phyloP scores from a whole-genome alignment of 805 yeast species.

The Spathaspora boniae region DNA sequence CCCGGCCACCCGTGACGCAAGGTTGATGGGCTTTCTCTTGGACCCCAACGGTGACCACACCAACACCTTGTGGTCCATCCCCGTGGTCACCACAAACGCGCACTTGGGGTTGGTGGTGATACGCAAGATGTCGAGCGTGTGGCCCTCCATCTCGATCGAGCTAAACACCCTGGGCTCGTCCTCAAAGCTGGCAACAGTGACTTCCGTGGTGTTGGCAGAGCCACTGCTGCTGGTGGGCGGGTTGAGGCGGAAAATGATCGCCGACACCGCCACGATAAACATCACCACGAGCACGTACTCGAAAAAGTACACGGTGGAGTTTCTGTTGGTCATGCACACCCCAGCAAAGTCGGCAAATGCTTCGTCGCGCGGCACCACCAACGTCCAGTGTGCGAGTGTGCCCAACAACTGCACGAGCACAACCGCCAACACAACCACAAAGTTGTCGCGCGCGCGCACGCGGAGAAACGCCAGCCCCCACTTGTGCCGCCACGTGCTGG shows the following conservation, averaged over 20 bases:
- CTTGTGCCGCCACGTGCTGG: constrained; percentile 20
- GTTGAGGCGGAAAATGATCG: constrained; percentile 17
- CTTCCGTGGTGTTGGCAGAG: neutral
- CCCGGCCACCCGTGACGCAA: constrained; percentile 26
- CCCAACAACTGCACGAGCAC: constrained; percentile 11
- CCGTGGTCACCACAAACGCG: constrained; percentile 66
- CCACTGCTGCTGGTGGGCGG: constrained; percentile 12
- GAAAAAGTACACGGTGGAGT: constrained; percentile 49
- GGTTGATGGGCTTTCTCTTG: constrained; percentile 19
- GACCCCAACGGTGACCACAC: constrained; percentile 66
- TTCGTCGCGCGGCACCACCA: constrained; percentile 15
- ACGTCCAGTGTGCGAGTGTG: constrained; percentile 18
- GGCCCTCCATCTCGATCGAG: constrained; percentile 41
- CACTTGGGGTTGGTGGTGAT: constrained; percentile 55
- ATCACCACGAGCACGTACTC: constrained; percentile 53
- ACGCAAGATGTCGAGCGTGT: constrained; percentile 59
- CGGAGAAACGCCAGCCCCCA: constrained; percentile 33
- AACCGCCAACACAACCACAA: no score
- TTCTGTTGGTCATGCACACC: constrained; percentile 19
- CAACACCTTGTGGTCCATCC: constrained; percentile 66
- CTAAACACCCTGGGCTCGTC: constrained; percentile 18
- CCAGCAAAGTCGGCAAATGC: neutral
- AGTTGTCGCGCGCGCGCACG: no score
- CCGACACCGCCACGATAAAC: constrained; percentile 45
- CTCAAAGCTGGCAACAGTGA: neutral